Conservation (phyloP, 768 basidiomycete species). For the Leccinum broughii region DNA sequence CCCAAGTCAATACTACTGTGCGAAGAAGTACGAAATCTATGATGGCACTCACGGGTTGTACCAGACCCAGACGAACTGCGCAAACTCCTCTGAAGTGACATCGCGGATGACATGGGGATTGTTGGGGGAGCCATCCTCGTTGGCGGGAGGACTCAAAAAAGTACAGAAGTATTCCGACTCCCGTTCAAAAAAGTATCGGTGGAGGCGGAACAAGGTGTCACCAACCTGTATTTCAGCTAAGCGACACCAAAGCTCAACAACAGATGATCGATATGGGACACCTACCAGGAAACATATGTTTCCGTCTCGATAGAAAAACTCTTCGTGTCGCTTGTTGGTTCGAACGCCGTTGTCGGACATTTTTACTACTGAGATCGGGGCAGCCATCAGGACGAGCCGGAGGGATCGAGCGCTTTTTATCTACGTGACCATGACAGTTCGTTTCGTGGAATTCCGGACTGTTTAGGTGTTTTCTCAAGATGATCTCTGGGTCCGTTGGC, state of each 20-base stretch:
- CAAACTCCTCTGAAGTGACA: constrained; percentile 41
- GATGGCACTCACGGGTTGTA: constrained; percentile 41
- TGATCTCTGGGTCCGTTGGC: constrained; percentile 6
- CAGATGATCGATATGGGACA: background rate
- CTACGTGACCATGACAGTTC: constrained; percentile 5
- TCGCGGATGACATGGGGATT: constrained; percentile 21
- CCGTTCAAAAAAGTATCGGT: constrained; percentile 38
- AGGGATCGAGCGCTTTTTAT: constrained; percentile 15
- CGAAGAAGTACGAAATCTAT: background rate
- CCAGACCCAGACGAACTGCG: constrained; percentile 52
- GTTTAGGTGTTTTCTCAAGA: constrained; percentile 16
- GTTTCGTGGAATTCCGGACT: background rate
- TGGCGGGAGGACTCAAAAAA: constrained; percentile 19
- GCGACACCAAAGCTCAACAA: background rate
- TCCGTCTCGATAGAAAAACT: constrained; percentile 55
- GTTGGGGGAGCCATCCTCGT: background rate
- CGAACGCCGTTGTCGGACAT: constrained; percentile 15
- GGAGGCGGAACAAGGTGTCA: constrained; percentile 33
- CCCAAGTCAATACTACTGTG: background rate
- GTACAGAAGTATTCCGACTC: constrained; percentile 35
- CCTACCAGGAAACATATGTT: constrained; percentile 56
- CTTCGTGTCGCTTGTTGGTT: constrained; percentile 24
- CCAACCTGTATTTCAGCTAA: constrained; percentile 31
- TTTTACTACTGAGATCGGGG: background rate
- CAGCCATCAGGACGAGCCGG: background rate